Evolutionary conservation across 140 eudicot genomes (phyloP).

Genomic region (Senecio squalidus): DNA sequence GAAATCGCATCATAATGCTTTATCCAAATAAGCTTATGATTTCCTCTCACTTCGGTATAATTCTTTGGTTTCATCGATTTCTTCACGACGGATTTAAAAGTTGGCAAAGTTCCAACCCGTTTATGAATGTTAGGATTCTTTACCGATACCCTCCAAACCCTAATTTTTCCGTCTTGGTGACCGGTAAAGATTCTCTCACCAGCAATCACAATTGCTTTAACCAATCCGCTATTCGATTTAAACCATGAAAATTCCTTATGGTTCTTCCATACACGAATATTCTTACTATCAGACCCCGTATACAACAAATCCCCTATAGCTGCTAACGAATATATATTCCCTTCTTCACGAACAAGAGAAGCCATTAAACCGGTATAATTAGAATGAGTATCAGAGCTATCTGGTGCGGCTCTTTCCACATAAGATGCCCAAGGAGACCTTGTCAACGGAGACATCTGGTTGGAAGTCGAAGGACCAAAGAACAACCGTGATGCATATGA

Average conservation of each 20-base stretch:
- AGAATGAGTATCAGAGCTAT: conserved; percentile 6
- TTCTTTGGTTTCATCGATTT: conserved; percentile 56
- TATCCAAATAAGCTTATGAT: conserved; percentile 48
- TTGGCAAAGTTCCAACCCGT: conserved; percentile 52
- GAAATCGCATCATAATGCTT: conserved; percentile 68
- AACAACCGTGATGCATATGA: conserved; percentile 20
- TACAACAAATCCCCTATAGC: conserved; percentile 33
- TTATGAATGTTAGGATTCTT: conserved; percentile 62
- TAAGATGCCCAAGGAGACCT: conserved; percentile 42
- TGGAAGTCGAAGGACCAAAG: conserved; percentile 12
- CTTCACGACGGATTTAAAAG: conserved; percentile 43
- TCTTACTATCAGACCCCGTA: conserved; percentile 53
- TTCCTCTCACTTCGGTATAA: conserved; percentile 44
- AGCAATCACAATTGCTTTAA: conserved; percentile 63
- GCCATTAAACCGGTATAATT: conserved; percentile 41
- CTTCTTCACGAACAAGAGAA: conserved; percentile 42
- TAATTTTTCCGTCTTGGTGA: conserved; percentile 72
- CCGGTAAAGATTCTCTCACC: conserved; percentile 61
- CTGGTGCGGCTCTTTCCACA: conserved; percentile 22
- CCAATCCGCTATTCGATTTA: conserved; percentile 75
- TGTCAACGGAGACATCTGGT: conserved; percentile 38
- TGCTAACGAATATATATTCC: conserved; percentile 41
- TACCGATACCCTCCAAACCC: conserved; percentile 63
- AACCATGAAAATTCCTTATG: conserved; percentile 70
- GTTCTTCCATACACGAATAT: conserved; percentile 80